phyloP scores from a whole-genome alignment of 805 yeast genomes.

The Starmerella kuoi region DNA sequence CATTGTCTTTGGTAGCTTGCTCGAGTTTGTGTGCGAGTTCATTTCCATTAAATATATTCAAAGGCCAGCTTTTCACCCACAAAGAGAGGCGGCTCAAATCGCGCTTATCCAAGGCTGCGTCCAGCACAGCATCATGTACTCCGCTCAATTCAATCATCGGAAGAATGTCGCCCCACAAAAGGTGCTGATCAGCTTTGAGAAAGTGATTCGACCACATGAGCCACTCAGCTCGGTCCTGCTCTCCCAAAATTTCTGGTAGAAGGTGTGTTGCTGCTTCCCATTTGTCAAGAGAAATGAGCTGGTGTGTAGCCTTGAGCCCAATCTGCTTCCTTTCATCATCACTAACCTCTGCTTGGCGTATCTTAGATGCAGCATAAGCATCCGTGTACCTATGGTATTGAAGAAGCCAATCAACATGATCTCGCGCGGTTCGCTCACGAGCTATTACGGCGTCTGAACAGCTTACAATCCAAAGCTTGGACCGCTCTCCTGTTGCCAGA shows the following conservation, averaged over 20 bases:
- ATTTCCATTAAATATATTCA: slow-evolving; percentile 38
- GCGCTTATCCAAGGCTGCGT: slow-evolving; percentile 32
- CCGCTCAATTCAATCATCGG: slow-evolving; percentile 35
- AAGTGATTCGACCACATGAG: slow-evolving; percentile 46
- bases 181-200: slow-evolving; percentile 36
- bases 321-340: slow-evolving; percentile 21
- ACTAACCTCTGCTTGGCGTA: neutral
- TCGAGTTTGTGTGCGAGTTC: slow-evolving; percentile 38
- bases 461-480: slow-evolving; percentile 54
- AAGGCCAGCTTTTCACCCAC: slow-evolving; percentile 47
- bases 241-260: slow-evolving; percentile 3
- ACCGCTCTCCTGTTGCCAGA: neutral
- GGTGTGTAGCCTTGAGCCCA: slow-evolving; percentile 45
- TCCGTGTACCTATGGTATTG: slow-evolving; percentile 42
- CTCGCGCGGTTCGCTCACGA: slow-evolving; percentile 54
- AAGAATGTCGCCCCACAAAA: slow-evolving; percentile 39
- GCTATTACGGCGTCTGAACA: slow-evolving; percentile 74
- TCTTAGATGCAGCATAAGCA: slow-evolving; percentile 41
- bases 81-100: slow-evolving; percentile 33
- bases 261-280: slow-evolving; percentile 8
- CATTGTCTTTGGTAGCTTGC: neutral
- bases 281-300: slow-evolving; percentile 12
- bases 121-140: slow-evolving; percentile 38
- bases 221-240: slow-evolving; percentile 40
- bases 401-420: slow-evolving; percentile 61